Evolutionary conservation across 1,284 basidiomycete species (phyloP).

Genomic region (Ganoderma multipileum): DNA sequence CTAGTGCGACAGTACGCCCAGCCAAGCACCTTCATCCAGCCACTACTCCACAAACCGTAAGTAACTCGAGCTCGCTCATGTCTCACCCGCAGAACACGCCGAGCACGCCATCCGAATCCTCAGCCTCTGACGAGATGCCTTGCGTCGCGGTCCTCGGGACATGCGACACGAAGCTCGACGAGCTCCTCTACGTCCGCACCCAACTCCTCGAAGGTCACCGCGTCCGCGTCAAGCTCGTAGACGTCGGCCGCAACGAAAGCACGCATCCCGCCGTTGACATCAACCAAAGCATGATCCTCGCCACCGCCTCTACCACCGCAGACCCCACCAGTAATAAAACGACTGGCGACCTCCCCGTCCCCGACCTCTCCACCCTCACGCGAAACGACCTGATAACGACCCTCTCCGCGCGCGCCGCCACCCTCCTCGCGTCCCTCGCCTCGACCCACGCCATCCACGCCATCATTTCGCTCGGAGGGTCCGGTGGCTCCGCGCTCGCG

Average conservation of each 20-base stretch:
- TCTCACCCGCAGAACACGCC: background rate
- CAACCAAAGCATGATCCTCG: conserved; percentile 27
- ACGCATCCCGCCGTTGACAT: conserved; percentile 29
- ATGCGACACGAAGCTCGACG: conserved; percentile 37
- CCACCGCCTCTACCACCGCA: conserved; percentile 5
- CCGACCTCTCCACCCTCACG: conserved; percentile 27
- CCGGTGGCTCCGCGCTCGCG: conserved; percentile 34
- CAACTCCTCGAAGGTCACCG: conserved; percentile 21
- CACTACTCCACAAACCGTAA: background rate
- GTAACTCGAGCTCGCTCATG: background rate
- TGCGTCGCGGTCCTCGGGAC: conserved; percentile 33
- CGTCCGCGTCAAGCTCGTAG: conserved; percentile 32
- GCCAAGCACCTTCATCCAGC: no score
- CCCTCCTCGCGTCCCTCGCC: conserved; percentile 22
- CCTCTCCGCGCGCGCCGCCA: conserved; percentile 24
- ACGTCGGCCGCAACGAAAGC: conserved; percentile 32
- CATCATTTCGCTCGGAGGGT: conserved; percentile 31
- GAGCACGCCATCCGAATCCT: no score
- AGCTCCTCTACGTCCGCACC: conserved; percentile 33
- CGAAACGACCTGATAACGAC: conserved; percentile 30
- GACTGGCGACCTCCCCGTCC: background rate
- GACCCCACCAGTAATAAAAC: background rate
- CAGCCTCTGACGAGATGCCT: background rate
- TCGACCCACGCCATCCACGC: conserved; percentile 23
- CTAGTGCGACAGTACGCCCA: no score